phyloP scores from a whole-genome alignment of 2,329 filamentous ascomycete species.

The Eurotiales sp. region DNA sequence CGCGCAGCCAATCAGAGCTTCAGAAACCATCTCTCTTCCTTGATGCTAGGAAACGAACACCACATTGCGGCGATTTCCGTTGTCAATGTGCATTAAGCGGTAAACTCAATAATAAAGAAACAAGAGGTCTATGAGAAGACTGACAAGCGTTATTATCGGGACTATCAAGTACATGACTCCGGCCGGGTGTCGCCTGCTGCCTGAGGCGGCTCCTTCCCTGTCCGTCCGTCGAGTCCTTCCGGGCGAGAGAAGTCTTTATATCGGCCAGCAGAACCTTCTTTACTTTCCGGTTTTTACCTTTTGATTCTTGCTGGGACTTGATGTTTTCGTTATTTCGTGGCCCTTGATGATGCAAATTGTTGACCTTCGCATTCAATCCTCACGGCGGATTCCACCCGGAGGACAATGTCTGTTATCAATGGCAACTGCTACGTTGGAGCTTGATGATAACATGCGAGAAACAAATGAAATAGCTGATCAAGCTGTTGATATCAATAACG shows the following conservation, averaged over 20 bases:
- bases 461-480: background rate
- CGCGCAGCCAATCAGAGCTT: background rate
- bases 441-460: background rate
- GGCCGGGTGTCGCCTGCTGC: background rate
- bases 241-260: background rate
- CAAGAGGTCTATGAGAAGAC: too few relatives aligned
- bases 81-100: too few relatives aligned
- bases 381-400: background rate
- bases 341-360: constrained; percentile 9
- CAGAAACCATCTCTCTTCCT: background rate
- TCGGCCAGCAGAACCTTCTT: background rate
- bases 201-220: constrained; percentile 9
- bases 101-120: too few relatives aligned
- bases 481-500: background rate
- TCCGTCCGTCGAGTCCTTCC: background rate
- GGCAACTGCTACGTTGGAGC: constrained; percentile 9
- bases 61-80: too few relatives aligned
- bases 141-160: too few relatives aligned
- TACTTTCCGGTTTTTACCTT: background rate
- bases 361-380: constrained; percentile 8
- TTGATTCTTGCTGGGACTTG: background rate
- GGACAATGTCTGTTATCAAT: constrained; percentile 10
- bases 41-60: too few relatives aligned
- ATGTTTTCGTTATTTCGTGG: background rate
- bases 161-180: background rate